Conservation (phyloP, 108 stramenopile species). For the Mayamaea pseudoterrestris region DNA sequence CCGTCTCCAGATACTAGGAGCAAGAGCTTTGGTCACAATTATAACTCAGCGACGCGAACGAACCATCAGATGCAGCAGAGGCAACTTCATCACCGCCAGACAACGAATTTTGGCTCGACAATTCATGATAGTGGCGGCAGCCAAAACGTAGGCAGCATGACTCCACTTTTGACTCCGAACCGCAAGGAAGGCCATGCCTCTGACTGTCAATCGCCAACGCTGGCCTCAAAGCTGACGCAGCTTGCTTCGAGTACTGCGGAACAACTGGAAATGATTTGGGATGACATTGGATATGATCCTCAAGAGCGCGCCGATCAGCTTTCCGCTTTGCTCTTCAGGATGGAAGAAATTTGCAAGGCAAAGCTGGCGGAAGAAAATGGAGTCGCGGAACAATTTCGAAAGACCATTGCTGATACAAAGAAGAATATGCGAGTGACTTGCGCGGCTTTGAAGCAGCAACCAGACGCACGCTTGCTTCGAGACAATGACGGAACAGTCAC, state of each 20-base stretch:
- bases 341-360: constrained; percentile 48
- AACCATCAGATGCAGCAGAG: no score
- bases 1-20: no score
- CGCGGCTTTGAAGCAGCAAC: constrained; percentile 29
- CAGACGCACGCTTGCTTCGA: constrained; percentile 31
- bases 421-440: constrained; percentile 35
- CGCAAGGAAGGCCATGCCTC: no score
- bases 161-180: constrained; percentile 10
- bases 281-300: constrained; percentile 66
- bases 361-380: constrained; percentile 58
- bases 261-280: constrained; percentile 68
- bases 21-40: no score
- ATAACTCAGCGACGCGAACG: no score
- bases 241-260: constrained; percentile 49
- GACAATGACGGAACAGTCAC: constrained; percentile 18
- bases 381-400: constrained; percentile 69
- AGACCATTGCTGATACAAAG: constrained; percentile 51
- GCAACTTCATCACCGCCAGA: no score
- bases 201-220: constrained; percentile 47
- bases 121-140: no score
- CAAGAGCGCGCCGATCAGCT: constrained; percentile 70
- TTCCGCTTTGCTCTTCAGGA: constrained; percentile 44
- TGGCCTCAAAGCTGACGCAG: constrained; percentile 32
- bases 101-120: no score
- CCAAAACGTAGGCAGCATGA: no score